Base-by-base conservation (phyloP, 2,329 filamentous ascomycete species). In the Neocatenulostroma microsporum region DNA sequence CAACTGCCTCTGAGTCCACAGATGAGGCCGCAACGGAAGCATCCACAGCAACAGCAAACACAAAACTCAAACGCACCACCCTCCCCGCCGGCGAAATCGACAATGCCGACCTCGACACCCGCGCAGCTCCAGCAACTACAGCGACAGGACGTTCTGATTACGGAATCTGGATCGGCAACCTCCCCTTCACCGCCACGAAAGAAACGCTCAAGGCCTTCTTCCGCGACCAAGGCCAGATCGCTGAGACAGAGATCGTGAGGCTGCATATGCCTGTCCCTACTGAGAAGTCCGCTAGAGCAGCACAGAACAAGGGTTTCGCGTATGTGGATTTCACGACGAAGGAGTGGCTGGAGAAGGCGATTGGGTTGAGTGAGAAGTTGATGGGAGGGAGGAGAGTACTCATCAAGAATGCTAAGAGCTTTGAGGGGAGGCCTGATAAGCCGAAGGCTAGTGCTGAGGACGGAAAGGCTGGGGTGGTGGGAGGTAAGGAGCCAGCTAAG, bases 161-260 rank as follows among this genome's bases (percentile, higher is more conserved):
- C 61, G 85, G 87, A 44, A 77, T 98, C 48, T 98, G 91, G 91
- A 84, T 98, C 51, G 91, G 93, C 52, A 98, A 98, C 62, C 66
- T 98, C 45, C 77, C 83, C n/a, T 98, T 89, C 69, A 77, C 75
- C 30, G 70, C 82, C 26, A 91, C 82, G 29, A 78, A 82, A 41
- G 68, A 76, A 10, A 79, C 86, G 44, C 67, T 98, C 32, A 79
- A 81, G 53, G 74, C 73, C 42, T 96, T 94, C 73, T 67, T 98
- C n/a, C 73, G 81, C 21, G 74, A 79, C 24, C 76, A 79, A 56
- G 79, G 78, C 5, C 54, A 58, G 13, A 69, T 74, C 41, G 54
- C 57, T 9, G 72, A 78, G 37, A 74, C 78, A 32, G 74, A 79
- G 44, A 91, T 98, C 48, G 94, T 87, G 2, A 76, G 91, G 42